Conservation (phyloP, 2,329 filamentous ascomycete genomes). For the Colletotrichum abscissum region DNA sequence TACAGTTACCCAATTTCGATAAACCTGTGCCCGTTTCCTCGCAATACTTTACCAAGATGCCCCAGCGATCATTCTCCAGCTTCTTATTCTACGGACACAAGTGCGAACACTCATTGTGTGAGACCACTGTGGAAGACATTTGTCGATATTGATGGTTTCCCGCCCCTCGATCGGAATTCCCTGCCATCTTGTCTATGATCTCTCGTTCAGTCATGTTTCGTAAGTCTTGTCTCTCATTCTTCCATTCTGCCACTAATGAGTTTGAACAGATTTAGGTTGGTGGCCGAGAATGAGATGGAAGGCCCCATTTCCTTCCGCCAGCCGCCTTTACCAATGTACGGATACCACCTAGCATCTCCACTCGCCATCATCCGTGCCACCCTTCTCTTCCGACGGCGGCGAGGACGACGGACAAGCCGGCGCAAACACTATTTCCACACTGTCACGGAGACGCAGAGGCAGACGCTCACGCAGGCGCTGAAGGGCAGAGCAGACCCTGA, state of each 20-base stretch:
- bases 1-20: neutral
- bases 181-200: slow-evolving; percentile 31
- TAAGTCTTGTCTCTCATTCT: slow-evolving; percentile 25
- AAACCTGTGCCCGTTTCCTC: neutral
- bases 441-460: slow-evolving; percentile 4
- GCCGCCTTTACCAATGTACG: neutral
- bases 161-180: slow-evolving; percentile 25
- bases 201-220: neutral
- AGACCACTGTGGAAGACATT: neutral
- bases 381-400: slow-evolving; percentile 4
- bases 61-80: neutral
- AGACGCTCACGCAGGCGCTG: neutral
- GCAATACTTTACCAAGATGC: neutral
- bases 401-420: slow-evolving; percentile 1
- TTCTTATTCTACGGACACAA: neutral
- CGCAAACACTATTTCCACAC: slow-evolving; percentile 24
- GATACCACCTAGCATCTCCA: neutral
- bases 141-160: neutral
- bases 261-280: neutral
- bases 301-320: slow-evolving; percentile 4
- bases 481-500: slow-evolving; percentile 18
- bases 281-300: neutral
- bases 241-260: neutral
- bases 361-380: slow-evolving; percentile 6
- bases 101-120: neutral